Evolutionary conservation across 257 asterid species (phyloP).

Genomic region (Ajuga chamaepitys): DNA sequence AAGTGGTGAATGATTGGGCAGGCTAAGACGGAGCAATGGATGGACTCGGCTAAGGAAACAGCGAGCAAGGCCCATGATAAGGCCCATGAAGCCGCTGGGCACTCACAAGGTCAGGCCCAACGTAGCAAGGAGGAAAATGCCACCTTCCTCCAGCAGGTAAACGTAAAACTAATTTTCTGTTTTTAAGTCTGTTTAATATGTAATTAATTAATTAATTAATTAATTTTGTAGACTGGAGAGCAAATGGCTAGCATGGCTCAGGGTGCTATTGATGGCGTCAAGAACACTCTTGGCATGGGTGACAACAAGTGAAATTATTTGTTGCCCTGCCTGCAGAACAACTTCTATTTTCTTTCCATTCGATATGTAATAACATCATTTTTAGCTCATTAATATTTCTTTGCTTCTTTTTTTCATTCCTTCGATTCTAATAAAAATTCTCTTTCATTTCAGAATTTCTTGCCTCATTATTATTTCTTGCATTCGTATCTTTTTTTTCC

Average conservation of each 20-base stretch:
- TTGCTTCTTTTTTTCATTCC: too few species aligned
- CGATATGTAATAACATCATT: neutral
- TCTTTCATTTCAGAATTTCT: neutral
- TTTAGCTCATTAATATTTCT: too few species aligned
- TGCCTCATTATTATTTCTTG: too few species aligned
- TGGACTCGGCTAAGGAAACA: conserved; percentile 39
- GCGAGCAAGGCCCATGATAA: conserved; percentile 41
- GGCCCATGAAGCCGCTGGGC: conserved; percentile 31
- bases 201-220: neutral
- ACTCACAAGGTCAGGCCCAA: conserved; percentile 37
- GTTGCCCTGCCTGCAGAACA: too few species aligned
- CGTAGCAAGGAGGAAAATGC: conserved; percentile 37
- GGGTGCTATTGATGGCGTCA: conserved; percentile 70
- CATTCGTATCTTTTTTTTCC: too few species aligned
- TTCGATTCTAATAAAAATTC: too few species aligned
- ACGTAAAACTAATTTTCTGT: too few species aligned
- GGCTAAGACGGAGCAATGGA: conserved; percentile 48
- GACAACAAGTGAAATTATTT: conserved; percentile 39
- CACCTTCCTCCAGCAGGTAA: conserved; percentile 48
- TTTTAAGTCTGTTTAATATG: too few species aligned
- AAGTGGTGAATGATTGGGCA: neutral
- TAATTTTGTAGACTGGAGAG: conserved; percentile 42
- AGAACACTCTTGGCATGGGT: conserved; percentile 60
- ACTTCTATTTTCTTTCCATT: too few species aligned
- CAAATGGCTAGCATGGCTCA: conserved; percentile 57